These are phyloP conservation scores for Phytophthora fragariaefolia DNA, from an alignment of 352 stramenopile species.

Conservation along the genomic window DNA sequence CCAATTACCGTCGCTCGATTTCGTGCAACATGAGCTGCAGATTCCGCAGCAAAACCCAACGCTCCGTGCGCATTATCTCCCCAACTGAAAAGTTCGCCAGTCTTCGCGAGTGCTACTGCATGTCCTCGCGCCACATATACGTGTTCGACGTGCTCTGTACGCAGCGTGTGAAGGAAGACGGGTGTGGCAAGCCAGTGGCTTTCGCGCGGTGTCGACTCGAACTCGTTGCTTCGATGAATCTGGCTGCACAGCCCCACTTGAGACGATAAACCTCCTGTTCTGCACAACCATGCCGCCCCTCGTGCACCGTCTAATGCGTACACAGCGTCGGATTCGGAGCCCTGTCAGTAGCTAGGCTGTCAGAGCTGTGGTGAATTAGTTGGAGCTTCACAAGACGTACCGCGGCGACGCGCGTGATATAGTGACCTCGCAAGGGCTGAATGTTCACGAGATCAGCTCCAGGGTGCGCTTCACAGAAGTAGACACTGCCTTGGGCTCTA, in stretches of 20 bases:
- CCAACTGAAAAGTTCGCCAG: slow-evolving; percentile 94
- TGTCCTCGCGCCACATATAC: slow-evolving; percentile 63
- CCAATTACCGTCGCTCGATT: slow-evolving; percentile 63
- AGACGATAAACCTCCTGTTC: slow-evolving; percentile 66
- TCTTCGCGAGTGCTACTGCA: slow-evolving; percentile 74
- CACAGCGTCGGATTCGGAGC: slow-evolving; percentile 70
- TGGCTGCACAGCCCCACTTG: slow-evolving; percentile 72
- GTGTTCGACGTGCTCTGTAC: slow-evolving; percentile 60
- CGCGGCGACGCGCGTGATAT: slow-evolving; percentile 63
- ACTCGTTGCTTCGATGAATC: slow-evolving; percentile 43
- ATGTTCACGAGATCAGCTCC: slow-evolving; percentile 58
- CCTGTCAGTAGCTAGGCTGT: slow-evolving; percentile 35
- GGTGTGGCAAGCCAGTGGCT: slow-evolving; percentile 77
- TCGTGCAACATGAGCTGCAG: slow-evolving; percentile 53
- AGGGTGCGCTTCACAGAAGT: slow-evolving; percentile 64
- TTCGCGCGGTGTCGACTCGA: slow-evolving; percentile 55
- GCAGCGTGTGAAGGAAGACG: slow-evolving; percentile 69
- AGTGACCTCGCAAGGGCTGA: slow-evolving; percentile 62
- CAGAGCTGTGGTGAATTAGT: slow-evolving; percentile 1
- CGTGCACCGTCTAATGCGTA: slow-evolving; percentile 68
- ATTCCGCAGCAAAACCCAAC: slow-evolving; percentile 57
- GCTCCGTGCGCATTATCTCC: slow-evolving; percentile 94
- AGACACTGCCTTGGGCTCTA: slow-evolving; percentile 71
- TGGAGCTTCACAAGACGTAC: slow-evolving; percentile 39
- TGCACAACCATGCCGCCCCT: slow-evolving; percentile 76